Evolutionary conservation across 768 basidiomycete genomes (phyloP), one percentile per base, ranked within the genome.

Genomic region (Suillus sp.): DNA sequence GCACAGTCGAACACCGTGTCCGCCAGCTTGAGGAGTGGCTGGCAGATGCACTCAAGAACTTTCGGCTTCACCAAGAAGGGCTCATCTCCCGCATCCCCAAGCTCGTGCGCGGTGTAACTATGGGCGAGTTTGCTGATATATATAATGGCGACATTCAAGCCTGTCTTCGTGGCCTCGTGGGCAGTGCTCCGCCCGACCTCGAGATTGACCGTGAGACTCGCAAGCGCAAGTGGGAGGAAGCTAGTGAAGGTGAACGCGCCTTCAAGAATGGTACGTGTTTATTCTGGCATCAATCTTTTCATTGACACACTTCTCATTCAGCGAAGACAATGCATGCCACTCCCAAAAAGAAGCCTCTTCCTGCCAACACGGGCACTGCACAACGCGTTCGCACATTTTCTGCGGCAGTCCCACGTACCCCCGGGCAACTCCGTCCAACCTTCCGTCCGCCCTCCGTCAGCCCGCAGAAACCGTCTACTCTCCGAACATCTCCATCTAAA

Each of bases 11-110:
- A 62, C 91, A 93, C 75, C 85, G 90, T 51, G 85, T 84, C 27
- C 83, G 84, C 57, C 90, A 91, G 70, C 85, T 93, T 65, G 85
- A 89, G 72, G 83, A 85, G 80, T 90, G 87, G 86, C 88, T 93
- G 35, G 79, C 82, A 59, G 88, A 89, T 72, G 83, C 84, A 4
- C 86, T 93, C 59, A 86, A 91, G 67, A 88, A 86, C 70, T 93
- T 92, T 71, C 84, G 81, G 2, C 81, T 88, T 30, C 89, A 90
- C 68, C 89, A 91, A 70, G 90, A 93, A 70, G 86, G 86, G 0
- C 87, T 87, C 62, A 84, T 93, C 2, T 84, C 83, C 20, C 85
- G 88, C 58, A 90, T 93, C 37, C 92, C 91, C 0, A 90, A 86
- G 68, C 84, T 87, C 66, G 87, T 93, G 40, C 84, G 90, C 38